Evolutionary conservation across 768 basidiomycete genomes (phyloP).

Genomic region (Obba rivulosa): DNA sequence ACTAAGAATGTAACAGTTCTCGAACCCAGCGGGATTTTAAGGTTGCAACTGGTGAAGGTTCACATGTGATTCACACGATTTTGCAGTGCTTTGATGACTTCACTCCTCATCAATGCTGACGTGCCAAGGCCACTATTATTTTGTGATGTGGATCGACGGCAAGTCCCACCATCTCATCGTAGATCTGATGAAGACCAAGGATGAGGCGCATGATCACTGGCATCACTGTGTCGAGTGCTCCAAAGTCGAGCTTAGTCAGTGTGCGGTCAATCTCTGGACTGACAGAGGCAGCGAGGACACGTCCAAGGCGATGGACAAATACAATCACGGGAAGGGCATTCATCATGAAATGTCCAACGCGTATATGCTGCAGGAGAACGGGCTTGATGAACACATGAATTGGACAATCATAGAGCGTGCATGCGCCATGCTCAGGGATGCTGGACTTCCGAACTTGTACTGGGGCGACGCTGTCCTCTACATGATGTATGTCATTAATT

Average conservation of each 20-base stretch:
- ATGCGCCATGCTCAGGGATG: constrained; percentile 6
- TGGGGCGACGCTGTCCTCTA: constrained; percentile 9
- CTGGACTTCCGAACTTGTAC: constrained; percentile 10
- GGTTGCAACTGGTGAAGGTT: no score
- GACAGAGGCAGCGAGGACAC: no score
- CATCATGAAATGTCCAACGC: constrained; percentile 2
- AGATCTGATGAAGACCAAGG: constrained; percentile 10
- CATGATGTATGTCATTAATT: constrained; percentile 9
- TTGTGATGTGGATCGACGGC: constrained; percentile 17
- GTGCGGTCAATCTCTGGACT: no score
- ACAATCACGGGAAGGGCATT: no score
- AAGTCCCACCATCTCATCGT: constrained; percentile 14
- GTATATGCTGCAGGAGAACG: constrained; percentile 23
- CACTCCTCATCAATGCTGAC: no score
- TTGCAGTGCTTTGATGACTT: no score
- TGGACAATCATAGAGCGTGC: constrained; percentile 14
- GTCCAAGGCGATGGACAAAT: no score
- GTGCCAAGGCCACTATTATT: constrained; percentile 16
- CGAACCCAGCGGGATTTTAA: no score
- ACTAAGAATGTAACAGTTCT: no score
- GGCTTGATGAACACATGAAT: constrained; percentile 33
- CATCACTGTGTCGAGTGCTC: no score
- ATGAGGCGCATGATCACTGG: constrained; percentile 3
- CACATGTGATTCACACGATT: no score
- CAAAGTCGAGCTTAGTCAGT: no score